Percentiles rank a stretch among this genome's conserved stretches.
Evolutionary conservation across 1,284 basidiomycete species (phyloP).

Genomic region (Austroboletus niveus): DNA sequence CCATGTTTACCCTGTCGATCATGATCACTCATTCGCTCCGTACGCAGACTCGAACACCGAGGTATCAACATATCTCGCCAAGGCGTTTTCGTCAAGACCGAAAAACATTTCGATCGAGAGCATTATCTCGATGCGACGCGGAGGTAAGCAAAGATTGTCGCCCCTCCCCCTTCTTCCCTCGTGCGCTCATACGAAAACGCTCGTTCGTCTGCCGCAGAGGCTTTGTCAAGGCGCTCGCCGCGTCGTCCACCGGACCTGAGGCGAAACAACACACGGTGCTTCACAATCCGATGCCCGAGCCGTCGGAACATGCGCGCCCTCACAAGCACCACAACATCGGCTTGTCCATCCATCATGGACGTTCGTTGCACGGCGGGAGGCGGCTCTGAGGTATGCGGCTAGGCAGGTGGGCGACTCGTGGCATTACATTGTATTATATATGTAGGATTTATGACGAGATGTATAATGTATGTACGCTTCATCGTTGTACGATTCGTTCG

Average conservation of each 20-base stretch:
- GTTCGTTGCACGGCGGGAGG: too few relatives aligned
- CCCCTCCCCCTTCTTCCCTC: background rate
- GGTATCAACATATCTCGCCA: conserved; percentile 53
- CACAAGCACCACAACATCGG: too few relatives aligned
- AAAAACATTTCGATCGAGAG: conserved; percentile 53
- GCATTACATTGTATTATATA: too few relatives aligned
- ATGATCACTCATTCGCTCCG: background rate
- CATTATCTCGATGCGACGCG: conserved; percentile 72
- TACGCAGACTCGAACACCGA: conserved; percentile 49
- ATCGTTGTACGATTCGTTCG: too few relatives aligned
- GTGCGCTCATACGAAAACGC: too few relatives aligned
- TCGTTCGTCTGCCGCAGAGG: conserved; percentile 15
- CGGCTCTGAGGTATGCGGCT: too few relatives aligned
- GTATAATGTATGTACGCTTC: too few relatives aligned
- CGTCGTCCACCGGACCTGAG: conserved; percentile 22
- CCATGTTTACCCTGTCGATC: too few relatives aligned
- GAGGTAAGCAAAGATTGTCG: conserved; percentile 41
- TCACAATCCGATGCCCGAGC: background rate
- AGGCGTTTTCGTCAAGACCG: conserved; percentile 64
- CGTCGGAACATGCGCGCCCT: too few relatives aligned
- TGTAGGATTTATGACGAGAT: too few relatives aligned
- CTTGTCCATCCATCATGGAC: too few relatives aligned
- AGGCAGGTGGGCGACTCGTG: too few relatives aligned
- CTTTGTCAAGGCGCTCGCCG: conserved; percentile 23
- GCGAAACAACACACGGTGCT: conserved; percentile 12